Evolutionary conservation across 176 grass and related monocot genomes (phyloP), one percentile per base, ranked within the genome.

Genomic region (Poa annua): DNA sequence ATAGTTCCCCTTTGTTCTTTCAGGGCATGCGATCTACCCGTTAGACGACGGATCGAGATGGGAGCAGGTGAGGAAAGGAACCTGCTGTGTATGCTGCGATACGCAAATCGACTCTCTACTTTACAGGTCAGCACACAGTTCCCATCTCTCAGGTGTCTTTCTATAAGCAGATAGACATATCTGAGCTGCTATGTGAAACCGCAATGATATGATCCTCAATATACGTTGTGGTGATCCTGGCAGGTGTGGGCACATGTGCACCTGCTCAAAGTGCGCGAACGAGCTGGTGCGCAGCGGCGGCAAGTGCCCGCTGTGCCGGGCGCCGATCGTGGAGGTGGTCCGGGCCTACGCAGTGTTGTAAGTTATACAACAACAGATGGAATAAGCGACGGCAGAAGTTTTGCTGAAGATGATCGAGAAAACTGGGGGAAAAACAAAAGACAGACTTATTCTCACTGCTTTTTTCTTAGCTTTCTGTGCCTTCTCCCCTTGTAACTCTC

Each of bases 201-300:
- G 4, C 17, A 33, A 4, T 33, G 17, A 56, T 50, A 24, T 79
- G 51, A 71, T 14, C 17, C 0, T 63, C 42, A 17, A 79, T 1
- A 79, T 1, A 24, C 21, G 14, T 12, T 63, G 11, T 79, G 77
- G 3, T 50, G 53, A 71, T 53, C 41, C 4, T 84, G 22, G 66
- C 88, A 99, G 96, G 86, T 99, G 96, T 10, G 96, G 96, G 13
- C 96, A 99, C 83, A 96, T 99, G 96, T 99, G 96, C 80, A 99
- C 96, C 69, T 99, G 96, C 85, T 90, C 93, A 7, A 99, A 93
- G 85, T 99, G 96, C 78, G 96, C 96, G 65, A 96, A 99, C 53
- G 93, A 96, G 80, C 79, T 99, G 13, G 85, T 96, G 66, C 91
- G 96, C 20, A 63, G 70, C 1, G 96, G 96, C 53, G 93, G 96